Evolutionary conservation across 2,329 filamentous ascomycete species (phyloP), one percentile per base, ranked within the genome.

Genomic region (Onygena corvina): DNA sequence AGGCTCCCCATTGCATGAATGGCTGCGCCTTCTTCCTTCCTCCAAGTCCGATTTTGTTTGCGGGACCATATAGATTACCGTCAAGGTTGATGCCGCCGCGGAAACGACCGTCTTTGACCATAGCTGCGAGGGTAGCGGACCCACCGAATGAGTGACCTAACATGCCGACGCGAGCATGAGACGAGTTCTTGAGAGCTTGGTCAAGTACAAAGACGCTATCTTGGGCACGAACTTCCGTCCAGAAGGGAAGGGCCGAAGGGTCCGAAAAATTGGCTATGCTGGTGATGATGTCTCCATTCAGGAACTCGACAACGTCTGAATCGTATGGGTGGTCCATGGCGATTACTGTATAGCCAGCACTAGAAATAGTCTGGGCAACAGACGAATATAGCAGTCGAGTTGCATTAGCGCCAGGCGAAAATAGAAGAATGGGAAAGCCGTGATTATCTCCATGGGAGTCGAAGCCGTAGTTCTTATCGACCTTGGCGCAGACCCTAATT

Each of bases 111-210:
- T 63, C 57, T n/a, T 53, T 48, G 33, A 57, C 52, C 33, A 62
- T 50, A 3, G 56, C 52, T 2, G 51, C 46, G 20, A 61, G 52
- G 2, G 58, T 59, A 1, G 64, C 59, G 0, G 62, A 61, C 7
- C 65, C 66, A 11, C 65, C 65, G 3, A 67, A 48, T 1, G 65
- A 68, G 40, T 68, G 65, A 3, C 66, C 66, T 2, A 65, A 16
- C 4, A 64, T 52, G 12, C 51, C 53, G 27, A 35, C 18, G 23
- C 29, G 30, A 36, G 29, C 29, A 21, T 29, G 30, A 16, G 31
- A 31, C 8, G 46, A 36, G 6, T 14, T 16, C 21, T 42, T 29
- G 4, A 42, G 6, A 27, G 35, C 35, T 18, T 25, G 21, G 35
- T 21, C 18, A 3, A 49, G 23, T 4, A 49, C 21, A 23, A 44